A percentile compares a stretch with the other conserved stretches of the same genome.
Conservation (phyloP, 495 filamentous ascomycete species). For the Chaetomium tenue region DNA sequence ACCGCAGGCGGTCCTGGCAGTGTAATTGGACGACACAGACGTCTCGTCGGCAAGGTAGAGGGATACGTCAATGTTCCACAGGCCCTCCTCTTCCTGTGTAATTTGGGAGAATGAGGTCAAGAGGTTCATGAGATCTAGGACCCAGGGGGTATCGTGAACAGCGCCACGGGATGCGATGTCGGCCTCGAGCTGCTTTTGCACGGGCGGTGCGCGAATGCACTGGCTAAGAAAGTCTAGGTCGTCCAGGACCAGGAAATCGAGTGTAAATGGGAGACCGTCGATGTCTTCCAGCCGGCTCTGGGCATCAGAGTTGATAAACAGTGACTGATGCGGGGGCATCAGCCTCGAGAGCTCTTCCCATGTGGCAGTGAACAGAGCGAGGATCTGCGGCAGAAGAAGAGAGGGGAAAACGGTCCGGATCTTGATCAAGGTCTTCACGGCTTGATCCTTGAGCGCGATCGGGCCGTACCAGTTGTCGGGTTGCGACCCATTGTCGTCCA, state of each 20-base stretch:
- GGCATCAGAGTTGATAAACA: conserved; percentile 80
- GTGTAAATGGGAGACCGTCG: conserved; percentile 86
- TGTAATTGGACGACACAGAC: conserved; percentile 94
- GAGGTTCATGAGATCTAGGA: conserved; percentile 77
- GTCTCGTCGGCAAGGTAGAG: conserved; percentile 94
- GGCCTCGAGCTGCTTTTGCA: conserved; percentile 77
- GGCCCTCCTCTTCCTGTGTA: conserved; percentile 82
- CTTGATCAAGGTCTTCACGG: conserved; percentile 89
- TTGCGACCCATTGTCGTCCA: conserved; percentile 37
- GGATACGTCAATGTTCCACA: conserved; percentile 96
- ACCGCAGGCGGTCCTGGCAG: conserved; percentile 84
- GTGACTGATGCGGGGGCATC: conserved; percentile 66
- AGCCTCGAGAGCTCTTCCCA: conserved; percentile 81
- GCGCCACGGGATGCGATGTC: conserved; percentile 60
- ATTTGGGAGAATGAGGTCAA: conserved; percentile 88
- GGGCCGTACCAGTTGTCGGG: conserved; percentile 67
- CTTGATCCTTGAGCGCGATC: conserved; percentile 82
- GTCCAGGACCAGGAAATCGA: conserved; percentile 92
- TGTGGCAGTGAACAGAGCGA: conserved; percentile 73
- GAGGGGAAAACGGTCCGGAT: conserved; percentile 79
- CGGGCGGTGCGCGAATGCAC: conserved; percentile 75
- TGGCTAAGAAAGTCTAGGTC: conserved; percentile 91
- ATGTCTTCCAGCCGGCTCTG: conserved; percentile 87
- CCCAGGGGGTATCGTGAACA: conserved; percentile 64
- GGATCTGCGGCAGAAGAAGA: conserved; percentile 75